phyloP scores from a whole-genome alignment of 768 basidiomycete genomes.

The Gelatoporia subvermispora region DNA sequence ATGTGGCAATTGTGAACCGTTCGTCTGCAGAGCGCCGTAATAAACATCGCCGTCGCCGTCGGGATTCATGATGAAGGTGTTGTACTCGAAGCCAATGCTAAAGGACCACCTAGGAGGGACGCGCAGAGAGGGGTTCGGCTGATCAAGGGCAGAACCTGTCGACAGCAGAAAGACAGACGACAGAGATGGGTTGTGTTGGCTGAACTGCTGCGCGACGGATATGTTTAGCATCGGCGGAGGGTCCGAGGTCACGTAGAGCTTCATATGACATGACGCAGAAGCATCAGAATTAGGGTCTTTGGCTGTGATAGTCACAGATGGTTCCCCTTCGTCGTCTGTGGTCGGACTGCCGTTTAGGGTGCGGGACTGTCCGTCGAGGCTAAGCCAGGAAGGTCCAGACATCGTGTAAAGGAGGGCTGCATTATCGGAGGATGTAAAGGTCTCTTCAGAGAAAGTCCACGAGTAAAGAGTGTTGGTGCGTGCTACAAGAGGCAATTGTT shows the following conservation, averaged over 20 bases:
- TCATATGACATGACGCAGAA: slow-evolving; percentile 46
- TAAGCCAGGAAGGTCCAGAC: slow-evolving; percentile 65
- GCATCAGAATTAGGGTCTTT: slow-evolving; percentile 41
- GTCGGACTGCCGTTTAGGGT: slow-evolving; percentile 71
- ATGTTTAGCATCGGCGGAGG: slow-evolving; percentile 49
- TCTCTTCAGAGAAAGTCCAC: slow-evolving; percentile 63
- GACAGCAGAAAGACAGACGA: slow-evolving; percentile 72
- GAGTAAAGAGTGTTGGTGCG: slow-evolving; percentile 57
- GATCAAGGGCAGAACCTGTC: slow-evolving; percentile 49
- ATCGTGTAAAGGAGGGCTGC: slow-evolving; percentile 46
- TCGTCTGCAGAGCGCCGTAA: slow-evolving; percentile 58
- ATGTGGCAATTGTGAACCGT: slow-evolving; percentile 66
- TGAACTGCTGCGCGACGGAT: slow-evolving; percentile 59
- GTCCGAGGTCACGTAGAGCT: slow-evolving; percentile 51
- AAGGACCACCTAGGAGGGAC: slow-evolving; percentile 86
- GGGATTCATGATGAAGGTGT: slow-evolving; percentile 41
- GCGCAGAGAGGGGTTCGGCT: slow-evolving; percentile 48
- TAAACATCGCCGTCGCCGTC: slow-evolving; percentile 29
- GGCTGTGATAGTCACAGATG: slow-evolving; percentile 59
- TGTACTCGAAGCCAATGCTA: slow-evolving; percentile 74
- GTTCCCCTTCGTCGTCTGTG: slow-evolving; percentile 55
- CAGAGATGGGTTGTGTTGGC: slow-evolving; percentile 52
- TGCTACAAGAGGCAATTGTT: slow-evolving; percentile 77
- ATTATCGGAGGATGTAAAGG: slow-evolving; percentile 53
- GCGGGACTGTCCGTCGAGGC: slow-evolving; percentile 55